These are phyloP conservation scores for Penicillium arizonense DNA, from an alignment of 495 filamentous ascomycete species.

Conservation along the genomic window DNA sequence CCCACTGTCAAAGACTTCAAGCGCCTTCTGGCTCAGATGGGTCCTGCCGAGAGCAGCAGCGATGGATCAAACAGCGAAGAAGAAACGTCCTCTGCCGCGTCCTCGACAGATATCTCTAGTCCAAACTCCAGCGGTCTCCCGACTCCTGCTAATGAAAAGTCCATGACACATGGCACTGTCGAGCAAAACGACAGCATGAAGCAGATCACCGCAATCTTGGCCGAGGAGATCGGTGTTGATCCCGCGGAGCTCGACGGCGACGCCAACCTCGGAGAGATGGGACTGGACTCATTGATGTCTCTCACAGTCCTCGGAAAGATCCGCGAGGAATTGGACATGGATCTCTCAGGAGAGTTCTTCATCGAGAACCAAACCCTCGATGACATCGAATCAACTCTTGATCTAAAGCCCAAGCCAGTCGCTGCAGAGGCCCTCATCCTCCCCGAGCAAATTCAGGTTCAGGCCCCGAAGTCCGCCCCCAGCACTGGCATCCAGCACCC, in stretches of 20 bases:
- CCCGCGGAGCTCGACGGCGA: conserved; percentile 56
- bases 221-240: conserved; percentile 66
- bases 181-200: conserved; percentile 49
- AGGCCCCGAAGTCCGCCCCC: conserved; percentile 15
- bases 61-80: conserved; percentile 34
- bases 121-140: conserved; percentile 32
- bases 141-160: conserved; percentile 35
- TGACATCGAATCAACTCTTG: conserved; percentile 47
- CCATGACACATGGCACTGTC: conserved; percentile 15
- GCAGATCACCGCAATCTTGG: conserved; percentile 56
- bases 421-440: conserved; percentile 22
- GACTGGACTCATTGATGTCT: conserved; percentile 55
- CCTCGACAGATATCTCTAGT: conserved; percentile 33
- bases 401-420: conserved; percentile 35
- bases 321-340: conserved; percentile 53
- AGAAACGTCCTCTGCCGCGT: conserved; percentile 32
- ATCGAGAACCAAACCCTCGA: conserved; percentile 59
- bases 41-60: conserved; percentile 30
- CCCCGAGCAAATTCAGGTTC: conserved; percentile 16
- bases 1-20: conserved; percentile 62
- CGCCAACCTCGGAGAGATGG: conserved; percentile 45
- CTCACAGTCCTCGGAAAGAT: conserved; percentile 49
- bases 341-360: conserved; percentile 57
- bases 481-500: conserved; percentile 29
- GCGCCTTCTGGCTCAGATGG: conserved; percentile 47